Evolutionary conservation across 148 eudicot species (phyloP).

Genomic region (Limonium bicolor): DNA sequence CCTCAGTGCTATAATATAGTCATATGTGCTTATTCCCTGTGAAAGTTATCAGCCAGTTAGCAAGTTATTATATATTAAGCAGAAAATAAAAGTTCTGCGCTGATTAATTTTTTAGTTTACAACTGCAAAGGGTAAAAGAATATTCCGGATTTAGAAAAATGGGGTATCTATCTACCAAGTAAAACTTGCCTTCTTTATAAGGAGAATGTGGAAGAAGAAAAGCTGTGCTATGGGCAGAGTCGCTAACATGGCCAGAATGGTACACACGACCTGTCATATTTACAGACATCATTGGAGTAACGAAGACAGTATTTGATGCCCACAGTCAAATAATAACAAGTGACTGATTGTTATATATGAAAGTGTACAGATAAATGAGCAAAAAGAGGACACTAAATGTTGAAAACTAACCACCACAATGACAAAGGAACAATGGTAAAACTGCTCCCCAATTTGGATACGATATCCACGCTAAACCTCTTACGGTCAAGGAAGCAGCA

Average conservation of each 20-base stretch:
- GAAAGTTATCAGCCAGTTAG: background rate
- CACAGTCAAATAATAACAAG: background rate
- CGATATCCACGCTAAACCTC: slow-evolving; percentile 48
- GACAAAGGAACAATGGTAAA: slow-evolving; percentile 68
- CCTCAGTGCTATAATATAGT: slow-evolving; percentile 91
- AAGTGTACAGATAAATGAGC: background rate
- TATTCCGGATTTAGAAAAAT: no score
- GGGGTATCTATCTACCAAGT: no score
- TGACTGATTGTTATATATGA: background rate
- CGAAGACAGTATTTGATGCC: background rate
- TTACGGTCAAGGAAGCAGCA: slow-evolving; percentile 78
- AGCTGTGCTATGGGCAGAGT: slow-evolving; percentile 90
- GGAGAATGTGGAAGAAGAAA: slow-evolving; percentile 97
- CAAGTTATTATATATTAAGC: background rate
- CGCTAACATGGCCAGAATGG: slow-evolving; percentile 88
- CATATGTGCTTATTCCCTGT: slow-evolving; percentile 96
- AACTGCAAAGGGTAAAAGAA: background rate
- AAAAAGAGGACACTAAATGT: background rate
- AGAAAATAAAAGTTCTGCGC: background rate
- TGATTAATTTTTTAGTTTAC: no score
- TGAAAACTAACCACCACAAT: slow-evolving; percentile 78
- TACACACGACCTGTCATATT: slow-evolving; percentile 62
- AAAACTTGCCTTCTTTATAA: slow-evolving; percentile 96
- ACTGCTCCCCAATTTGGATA: slow-evolving; percentile 91
- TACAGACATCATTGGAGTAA: background rate